Base-by-base conservation (phyloP, 495 filamentous ascomycete genomes). In the Penicillium atrosanguineum region DNA sequence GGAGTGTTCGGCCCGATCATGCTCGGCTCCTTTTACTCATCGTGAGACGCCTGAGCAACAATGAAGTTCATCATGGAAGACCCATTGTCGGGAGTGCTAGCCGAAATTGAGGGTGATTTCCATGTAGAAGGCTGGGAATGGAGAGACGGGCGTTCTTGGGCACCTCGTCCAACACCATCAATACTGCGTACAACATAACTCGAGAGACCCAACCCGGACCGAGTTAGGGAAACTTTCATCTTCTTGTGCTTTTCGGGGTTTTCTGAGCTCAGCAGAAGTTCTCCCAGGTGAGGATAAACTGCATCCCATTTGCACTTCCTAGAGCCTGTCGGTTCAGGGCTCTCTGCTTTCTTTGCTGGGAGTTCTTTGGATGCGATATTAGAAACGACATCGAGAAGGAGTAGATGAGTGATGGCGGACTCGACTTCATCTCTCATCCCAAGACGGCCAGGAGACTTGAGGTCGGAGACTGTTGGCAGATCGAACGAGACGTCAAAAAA, bases 401-500 rank as follows among this genome's bases (percentile, higher is more conserved):
- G 44, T 19, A 74, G 58, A 55, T 77, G 74, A 1, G 64, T 67
- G 3, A 78, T 58, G 0, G 69, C 64, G 4, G 60, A 57, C 19
- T 73, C 69, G 1, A 69, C 75, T 39, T 78, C 75, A 4, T 69
- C 63, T 40, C 59, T 70, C 16, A 74, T 47, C 1, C 60, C 64
- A 28, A 78, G 59, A 8, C 60, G 67, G 15, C 61, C 67, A 0
- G 72, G 74, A 0, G 74, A 70, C 48, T 72, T 69, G 28, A 70
- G 56, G 34, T 71, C 68, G 2, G 67, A 60, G 37, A 64, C 61
- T 1, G 65, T 50, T 0, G 74, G 69, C 41, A 74, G 45, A 39
- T 63, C 54, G 46, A 77, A 68, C 4, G 70, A 73, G 34, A 84
- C 54, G 18, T 74, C 69, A 48, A 73, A 82, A 47, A 71, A 67